Evolutionary conservation across 2,329 filamentous ascomycete genomes (phyloP).

Genomic region (Apiospora saccharicola): DNA sequence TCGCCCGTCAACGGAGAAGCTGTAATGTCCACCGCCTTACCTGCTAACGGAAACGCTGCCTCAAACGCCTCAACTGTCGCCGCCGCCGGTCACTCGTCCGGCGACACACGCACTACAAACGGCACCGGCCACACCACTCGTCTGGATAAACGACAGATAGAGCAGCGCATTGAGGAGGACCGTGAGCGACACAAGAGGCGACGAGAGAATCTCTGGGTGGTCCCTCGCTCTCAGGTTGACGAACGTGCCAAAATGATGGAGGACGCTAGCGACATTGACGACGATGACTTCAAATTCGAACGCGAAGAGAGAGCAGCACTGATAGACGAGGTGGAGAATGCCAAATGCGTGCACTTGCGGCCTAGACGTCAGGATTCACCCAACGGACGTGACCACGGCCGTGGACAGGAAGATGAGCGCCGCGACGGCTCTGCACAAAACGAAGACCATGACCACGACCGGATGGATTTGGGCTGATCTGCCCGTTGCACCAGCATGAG

Average conservation of each 20-base stretch:
- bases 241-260: constrained; percentile 88
- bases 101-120: constrained; percentile 39
- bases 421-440: not conserved
- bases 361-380: not conserved
- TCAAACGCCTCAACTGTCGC: constrained; percentile 38
- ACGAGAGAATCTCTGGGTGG: constrained; percentile 92
- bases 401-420: not conserved
- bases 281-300: constrained; percentile 82
- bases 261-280: constrained; percentile 83
- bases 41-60: constrained; percentile 44
- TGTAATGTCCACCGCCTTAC: constrained; percentile 42
- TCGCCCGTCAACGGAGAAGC: constrained; percentile 55
- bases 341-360: constrained; percentile 11
- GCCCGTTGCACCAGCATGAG: not conserved
- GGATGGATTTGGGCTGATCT: constrained; percentile 8
- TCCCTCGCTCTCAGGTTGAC: constrained; percentile 68
- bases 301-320: constrained; percentile 72
- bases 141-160: constrained; percentile 86
- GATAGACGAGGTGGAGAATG: constrained; percentile 21
- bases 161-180: constrained; percentile 97
- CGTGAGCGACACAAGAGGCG: constrained; percentile 91
- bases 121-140: constrained; percentile 33
- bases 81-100: constrained; percentile 46
- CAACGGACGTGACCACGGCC: constrained; percentile 26
- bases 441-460: not conserved